Conservation (phyloP, 495 filamentous ascomycete species). For the Cercophora samala region DNA sequence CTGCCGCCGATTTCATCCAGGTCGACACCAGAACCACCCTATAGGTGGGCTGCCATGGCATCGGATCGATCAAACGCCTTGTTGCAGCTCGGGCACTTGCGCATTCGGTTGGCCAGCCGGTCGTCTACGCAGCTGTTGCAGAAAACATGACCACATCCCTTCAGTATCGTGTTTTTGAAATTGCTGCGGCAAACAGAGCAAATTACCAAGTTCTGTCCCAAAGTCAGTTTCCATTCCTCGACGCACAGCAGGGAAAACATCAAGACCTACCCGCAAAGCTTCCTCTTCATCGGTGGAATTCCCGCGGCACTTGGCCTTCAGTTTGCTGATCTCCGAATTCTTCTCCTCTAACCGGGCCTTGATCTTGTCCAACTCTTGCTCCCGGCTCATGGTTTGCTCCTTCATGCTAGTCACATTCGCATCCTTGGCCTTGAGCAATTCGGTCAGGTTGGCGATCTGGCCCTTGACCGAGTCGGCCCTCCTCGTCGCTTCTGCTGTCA, state of each 20-base stretch:
- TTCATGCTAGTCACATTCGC: slow-evolving; percentile 55
- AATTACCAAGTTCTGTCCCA: slow-evolving; percentile 69
- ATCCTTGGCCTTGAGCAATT: slow-evolving; percentile 71
- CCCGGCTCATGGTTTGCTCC: slow-evolving; percentile 36
- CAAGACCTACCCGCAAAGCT: slow-evolving; percentile 68
- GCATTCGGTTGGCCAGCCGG: slow-evolving; percentile 77
- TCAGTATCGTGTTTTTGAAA: slow-evolving; percentile 90
- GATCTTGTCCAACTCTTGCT: slow-evolving; percentile 44
- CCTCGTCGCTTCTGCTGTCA: slow-evolving; percentile 63
- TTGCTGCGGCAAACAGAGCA: slow-evolving; percentile 86
- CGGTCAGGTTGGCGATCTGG: slow-evolving; percentile 73
- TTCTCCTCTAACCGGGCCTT: slow-evolving; percentile 73
- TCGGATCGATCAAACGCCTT: slow-evolving; percentile 86
- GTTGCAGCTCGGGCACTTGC: slow-evolving; percentile 93
- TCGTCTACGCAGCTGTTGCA: slow-evolving; percentile 87
- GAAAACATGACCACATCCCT: slow-evolving; percentile 94
- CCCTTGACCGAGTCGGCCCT: slow-evolving; percentile 67
- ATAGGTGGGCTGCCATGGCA: slow-evolving; percentile 63
- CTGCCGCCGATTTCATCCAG: neutral
- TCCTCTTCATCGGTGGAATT: slow-evolving; percentile 79
- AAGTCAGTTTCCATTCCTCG: neutral
- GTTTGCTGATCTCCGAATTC: slow-evolving; percentile 73
- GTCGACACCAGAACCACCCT: neutral
- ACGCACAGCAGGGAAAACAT: slow-evolving; percentile 30
- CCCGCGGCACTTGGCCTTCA: slow-evolving; percentile 74